Conservation (phyloP, 768 basidiomycete species). For the Neoboletus magnificus region DNA sequence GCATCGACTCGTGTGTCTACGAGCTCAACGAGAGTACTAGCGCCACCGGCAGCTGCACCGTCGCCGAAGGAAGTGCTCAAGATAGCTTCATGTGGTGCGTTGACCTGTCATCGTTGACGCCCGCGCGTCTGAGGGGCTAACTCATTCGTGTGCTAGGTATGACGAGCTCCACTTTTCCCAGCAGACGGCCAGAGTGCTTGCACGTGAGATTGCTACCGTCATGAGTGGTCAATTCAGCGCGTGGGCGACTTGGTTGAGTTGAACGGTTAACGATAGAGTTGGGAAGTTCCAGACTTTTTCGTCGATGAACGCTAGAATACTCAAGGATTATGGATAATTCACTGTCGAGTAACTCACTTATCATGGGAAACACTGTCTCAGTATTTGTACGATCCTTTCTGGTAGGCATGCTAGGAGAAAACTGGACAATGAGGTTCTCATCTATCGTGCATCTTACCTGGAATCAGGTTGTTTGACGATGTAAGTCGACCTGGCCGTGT, state of each 20-base stretch:
- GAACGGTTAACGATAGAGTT: background rate
- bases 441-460: background rate
- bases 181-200: constrained; percentile 53
- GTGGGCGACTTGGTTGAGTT: constrained; percentile 54
- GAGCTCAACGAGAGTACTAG: constrained; percentile 21
- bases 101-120: background rate
- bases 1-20: constrained; percentile 48
- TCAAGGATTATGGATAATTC: background rate
- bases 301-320: background rate
- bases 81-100: constrained; percentile 63
- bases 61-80: constrained; percentile 34
- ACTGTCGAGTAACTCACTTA: background rate
- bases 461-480: background rate
- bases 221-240: constrained; percentile 41
- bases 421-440: background rate
- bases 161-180: constrained; percentile 63
- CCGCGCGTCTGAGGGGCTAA: no score
- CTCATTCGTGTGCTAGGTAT: constrained; percentile 6
- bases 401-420: background rate
- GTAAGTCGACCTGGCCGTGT: background rate
- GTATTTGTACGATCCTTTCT: background rate
- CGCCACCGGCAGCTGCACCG: constrained; percentile 31
- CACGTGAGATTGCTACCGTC: constrained; percentile 46
- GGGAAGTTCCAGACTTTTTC: no score
- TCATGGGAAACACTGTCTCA: background rate